These are phyloP conservation scores for Pseudomicrostroma phylloplanum DNA, from an alignment of 1,284 basidiomycete genomes.

Conservation along the genomic window DNA sequence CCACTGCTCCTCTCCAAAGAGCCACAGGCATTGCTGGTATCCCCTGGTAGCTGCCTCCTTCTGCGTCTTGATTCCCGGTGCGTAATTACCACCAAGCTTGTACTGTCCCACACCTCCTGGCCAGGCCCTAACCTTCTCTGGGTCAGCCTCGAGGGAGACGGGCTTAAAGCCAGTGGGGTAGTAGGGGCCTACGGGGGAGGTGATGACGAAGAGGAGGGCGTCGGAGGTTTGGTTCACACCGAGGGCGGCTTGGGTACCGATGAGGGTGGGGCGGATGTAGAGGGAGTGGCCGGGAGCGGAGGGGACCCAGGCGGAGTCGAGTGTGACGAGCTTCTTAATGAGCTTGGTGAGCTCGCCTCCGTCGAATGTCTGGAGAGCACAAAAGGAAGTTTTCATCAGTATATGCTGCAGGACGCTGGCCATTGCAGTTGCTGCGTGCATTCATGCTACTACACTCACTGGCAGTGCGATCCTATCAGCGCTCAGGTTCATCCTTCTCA, in stretches of 20 bases:
- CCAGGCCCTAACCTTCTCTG: slow-evolving; percentile 64
- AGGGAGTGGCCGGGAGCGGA: slow-evolving; percentile 80
- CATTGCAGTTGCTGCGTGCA: slow-evolving; percentile 54
- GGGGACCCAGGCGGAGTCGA: slow-evolving; percentile 92
- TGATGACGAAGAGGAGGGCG: slow-evolving; percentile 84
- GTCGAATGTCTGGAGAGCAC: slow-evolving; percentile 60
- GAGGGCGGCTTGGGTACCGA: slow-evolving; percentile 81
- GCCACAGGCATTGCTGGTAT: slow-evolving; percentile 92
- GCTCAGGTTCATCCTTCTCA: slow-evolving; percentile 69
- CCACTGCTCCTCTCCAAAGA: slow-evolving; percentile 57
- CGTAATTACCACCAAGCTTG: slow-evolving; percentile 50
- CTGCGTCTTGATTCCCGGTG: slow-evolving; percentile 59
- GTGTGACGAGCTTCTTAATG: slow-evolving; percentile 77
- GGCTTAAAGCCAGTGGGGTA: slow-evolving; percentile 95
- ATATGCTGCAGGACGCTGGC: slow-evolving; percentile 61
- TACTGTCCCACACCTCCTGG: slow-evolving; percentile 47
- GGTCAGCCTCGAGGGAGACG: slow-evolving; percentile 82
- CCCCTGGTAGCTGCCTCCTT: slow-evolving; percentile 73
- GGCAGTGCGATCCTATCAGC: slow-evolving; percentile 66
- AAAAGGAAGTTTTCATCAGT: background rate
- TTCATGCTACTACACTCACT: slow-evolving; percentile 54
- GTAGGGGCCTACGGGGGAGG: slow-evolving; percentile 76
- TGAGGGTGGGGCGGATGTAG: slow-evolving; percentile 77
- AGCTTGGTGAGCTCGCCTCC: slow-evolving; percentile 71
- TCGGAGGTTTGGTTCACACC: slow-evolving; percentile 82